Conservation (phyloP, 2,329 filamentous ascomycete species). For the Dichotomopilus funicola region DNA sequence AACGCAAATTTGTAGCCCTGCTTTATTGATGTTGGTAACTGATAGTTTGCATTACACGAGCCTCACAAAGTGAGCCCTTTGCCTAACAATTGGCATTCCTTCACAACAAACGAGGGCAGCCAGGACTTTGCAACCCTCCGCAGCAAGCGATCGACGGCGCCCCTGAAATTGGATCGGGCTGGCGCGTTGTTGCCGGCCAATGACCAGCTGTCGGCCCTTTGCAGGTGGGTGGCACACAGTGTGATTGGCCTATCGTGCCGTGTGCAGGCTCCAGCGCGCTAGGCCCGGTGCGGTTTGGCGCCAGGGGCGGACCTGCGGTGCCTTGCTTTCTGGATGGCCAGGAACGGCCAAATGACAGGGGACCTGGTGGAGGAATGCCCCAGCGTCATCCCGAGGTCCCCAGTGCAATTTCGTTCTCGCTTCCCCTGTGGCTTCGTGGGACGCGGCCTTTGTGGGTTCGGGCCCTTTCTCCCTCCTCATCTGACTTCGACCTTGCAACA, state of each 20-base stretch:
- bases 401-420: slow-evolving; percentile 25
- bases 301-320: slow-evolving; percentile 8
- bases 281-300: slow-evolving; percentile 10
- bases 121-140: background rate
- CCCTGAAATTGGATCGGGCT: slow-evolving; percentile 23
- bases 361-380: slow-evolving; percentile 9
- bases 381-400: slow-evolving; percentile 18
- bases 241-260: slow-evolving; percentile 16
- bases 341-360: slow-evolving; percentile 18
- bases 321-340: slow-evolving; percentile 13
- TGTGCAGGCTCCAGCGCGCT: slow-evolving; percentile 5
- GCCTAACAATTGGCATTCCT: background rate
- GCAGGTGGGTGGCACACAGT: slow-evolving; percentile 3
- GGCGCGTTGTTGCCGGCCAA: slow-evolving; percentile 17
- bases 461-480: slow-evolving; percentile 11
- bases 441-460: slow-evolving; percentile 19
- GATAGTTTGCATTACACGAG: background rate
- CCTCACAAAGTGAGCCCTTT: background rate
- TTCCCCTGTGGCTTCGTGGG: slow-evolving; percentile 17
- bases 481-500: slow-evolving; percentile 18
- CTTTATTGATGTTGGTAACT: background rate
- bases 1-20: background rate
- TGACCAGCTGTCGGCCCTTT: background rate
- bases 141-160: slow-evolving; percentile 15
- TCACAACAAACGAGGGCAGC: background rate